Evolutionary conservation across 306 rosid species (phyloP), one percentile per base, ranked within the genome.

Genomic region (Amphicarpaea edgeworthii): DNA sequence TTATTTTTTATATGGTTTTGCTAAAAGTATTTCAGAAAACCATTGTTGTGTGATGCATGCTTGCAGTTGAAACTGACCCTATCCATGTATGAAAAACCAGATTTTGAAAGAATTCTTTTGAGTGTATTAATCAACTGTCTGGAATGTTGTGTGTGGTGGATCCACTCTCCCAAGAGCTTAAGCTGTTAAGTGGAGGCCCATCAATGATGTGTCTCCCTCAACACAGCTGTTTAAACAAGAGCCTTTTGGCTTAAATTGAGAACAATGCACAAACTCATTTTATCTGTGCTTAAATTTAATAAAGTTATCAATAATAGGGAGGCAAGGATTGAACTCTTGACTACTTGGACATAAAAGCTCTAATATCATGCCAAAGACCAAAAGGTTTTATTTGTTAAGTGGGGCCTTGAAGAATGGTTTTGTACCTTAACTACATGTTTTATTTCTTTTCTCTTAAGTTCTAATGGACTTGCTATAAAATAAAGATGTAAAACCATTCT

Each of bases 401-500:
- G 40, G 20, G 41, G 65, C 65, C 65, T 28, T 60, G 5, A 12
- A 37, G 53, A 54, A 38, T 70, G 12, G 77, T 32, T 14, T 72
- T 20, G 20, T 54, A 38, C 2, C 5, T 46, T 40, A 58, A 34
- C 11, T 15, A 3, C 12, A 46, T 34, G 11, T 78, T 50, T 71
- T 32, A 9, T 68, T 57, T 58, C 30, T 77, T 20, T 58, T 57
- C 1, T 15, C 42, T 45, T 58, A 34, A 24, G 40, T 69, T 47
- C n/a, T 73, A 73, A 60, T 28, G 51, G 3, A 32, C 26, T 24
- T 70, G 34, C 19, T 70, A 6, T 58, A 11, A 7, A 21, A 65
- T 21, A 41, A 11, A 65, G 47, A 51, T 11, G 26, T 51, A 50
- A 70, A 50, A 64, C 41, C 19, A 76, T 54, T 53, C 34, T 34